Evolutionary conservation across 164 flowering plant species (phyloP).

Genomic region (Vitis labrusca): DNA sequence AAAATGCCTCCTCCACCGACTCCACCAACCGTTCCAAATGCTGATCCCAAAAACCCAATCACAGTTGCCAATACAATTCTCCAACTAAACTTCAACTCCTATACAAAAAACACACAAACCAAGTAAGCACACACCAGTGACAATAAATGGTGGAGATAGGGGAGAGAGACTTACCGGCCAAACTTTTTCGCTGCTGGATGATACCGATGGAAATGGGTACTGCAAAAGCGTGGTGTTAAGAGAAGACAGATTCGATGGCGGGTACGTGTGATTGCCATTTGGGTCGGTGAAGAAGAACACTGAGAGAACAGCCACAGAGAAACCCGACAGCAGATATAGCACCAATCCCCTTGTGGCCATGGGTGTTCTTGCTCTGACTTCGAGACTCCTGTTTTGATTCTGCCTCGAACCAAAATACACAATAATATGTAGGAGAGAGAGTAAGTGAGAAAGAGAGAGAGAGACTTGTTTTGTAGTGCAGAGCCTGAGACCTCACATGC

Average conservation of each 20-base stretch:
- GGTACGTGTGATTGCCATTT: not conserved
- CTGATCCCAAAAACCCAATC: slow-evolving; percentile 89
- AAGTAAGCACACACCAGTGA: not conserved
- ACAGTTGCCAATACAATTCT: slow-evolving; percentile 64
- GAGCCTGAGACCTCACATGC: no score
- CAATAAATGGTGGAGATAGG: not conserved
- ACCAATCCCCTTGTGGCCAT: slow-evolving; percentile 62
- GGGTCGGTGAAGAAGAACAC: slow-evolving; percentile 32
- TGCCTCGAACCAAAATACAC: no score
- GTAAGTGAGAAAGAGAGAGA: no score
- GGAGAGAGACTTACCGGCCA: slow-evolving; percentile 68
- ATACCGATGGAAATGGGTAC: slow-evolving; percentile 17
- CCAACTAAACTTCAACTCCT: slow-evolving; percentile 84
- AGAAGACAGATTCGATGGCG: slow-evolving; percentile 3
- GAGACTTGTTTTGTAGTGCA: no score
- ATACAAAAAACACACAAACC: slow-evolving; percentile 5
- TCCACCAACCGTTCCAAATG: slow-evolving; percentile 91
- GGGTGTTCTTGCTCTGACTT: not conserved
- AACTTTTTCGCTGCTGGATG: slow-evolving; percentile 22
- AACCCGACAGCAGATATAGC: slow-evolving; percentile 51
- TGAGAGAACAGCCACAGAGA: slow-evolving; percentile 46
- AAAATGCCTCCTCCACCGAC: slow-evolving; percentile 98
- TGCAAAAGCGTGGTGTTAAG: slow-evolving; percentile 4
- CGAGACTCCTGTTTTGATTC: no score
- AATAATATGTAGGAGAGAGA: no score